Conservation (phyloP, 1,284 basidiomycete species). For the Austropuccinia psidii region DNA sequence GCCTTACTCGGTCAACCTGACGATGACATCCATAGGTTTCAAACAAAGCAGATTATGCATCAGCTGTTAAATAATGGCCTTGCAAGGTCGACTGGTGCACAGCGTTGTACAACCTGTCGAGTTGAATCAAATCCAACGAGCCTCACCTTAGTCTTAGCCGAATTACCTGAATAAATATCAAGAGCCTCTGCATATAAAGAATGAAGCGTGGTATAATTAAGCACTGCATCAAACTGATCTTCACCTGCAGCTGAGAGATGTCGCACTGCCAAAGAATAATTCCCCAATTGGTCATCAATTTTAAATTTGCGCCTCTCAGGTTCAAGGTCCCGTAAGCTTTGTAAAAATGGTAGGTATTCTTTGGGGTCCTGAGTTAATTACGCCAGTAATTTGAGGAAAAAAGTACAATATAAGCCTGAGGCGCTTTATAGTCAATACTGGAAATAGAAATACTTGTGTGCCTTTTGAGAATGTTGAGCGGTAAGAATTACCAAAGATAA, state of each 20-base stretch:
- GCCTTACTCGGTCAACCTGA: slow-evolving; percentile 3
- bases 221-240: slow-evolving; percentile 67
- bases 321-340: slow-evolving; percentile 73
- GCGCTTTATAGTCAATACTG: no score
- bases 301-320: slow-evolving; percentile 76
- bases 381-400: not conserved
- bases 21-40: not conserved
- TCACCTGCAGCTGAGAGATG: slow-evolving; percentile 66
- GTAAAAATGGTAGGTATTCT: slow-evolving; percentile 93
- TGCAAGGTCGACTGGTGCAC: not conserved
- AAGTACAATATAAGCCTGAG: no score
- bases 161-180: slow-evolving; percentile 61
- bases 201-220: slow-evolving; percentile 70
- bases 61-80: slow-evolving; percentile 12
- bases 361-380: slow-evolving; percentile 67
- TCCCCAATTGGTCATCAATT: slow-evolving; percentile 86
- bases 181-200: slow-evolving; percentile 68
- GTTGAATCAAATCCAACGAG: not conserved
- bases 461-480: slow-evolving; percentile 94
- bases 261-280: slow-evolving; percentile 64
- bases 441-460: slow-evolving; percentile 45
- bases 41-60: slow-evolving; percentile 4
- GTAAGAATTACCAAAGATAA: slow-evolving; percentile 91
- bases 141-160: slow-evolving; percentile 57
- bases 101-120: not conserved